phyloP scores from a whole-genome alignment of 164 flowering plant genomes.

The Cinnamomum micranthum region DNA sequence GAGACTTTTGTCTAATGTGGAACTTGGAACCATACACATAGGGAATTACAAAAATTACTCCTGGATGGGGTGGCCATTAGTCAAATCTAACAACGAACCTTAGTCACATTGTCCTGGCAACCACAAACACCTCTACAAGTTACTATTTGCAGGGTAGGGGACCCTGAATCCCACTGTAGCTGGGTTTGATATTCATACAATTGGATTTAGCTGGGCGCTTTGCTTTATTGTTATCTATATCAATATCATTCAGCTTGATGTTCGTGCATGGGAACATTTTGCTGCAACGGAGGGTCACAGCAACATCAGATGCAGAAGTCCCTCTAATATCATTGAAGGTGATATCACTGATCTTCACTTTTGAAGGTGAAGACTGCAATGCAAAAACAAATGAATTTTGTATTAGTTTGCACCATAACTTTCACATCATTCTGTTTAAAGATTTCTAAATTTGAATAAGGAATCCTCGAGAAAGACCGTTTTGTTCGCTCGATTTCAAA shows the following conservation, averaged over 20 bases:
- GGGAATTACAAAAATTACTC: no score
- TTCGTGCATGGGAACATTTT: conserved; percentile 48
- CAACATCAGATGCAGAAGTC: conserved; percentile 40
- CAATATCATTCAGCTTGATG: conserved; percentile 39
- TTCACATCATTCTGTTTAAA: neutral
- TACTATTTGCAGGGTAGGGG: neutral
- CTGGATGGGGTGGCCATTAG: no score
- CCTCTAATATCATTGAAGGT: conserved; percentile 54
- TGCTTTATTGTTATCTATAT: conserved; percentile 21
- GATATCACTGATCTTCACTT: conserved; percentile 44
- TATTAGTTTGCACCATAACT: no score
- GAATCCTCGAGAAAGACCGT: no score
- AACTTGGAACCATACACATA: no score
- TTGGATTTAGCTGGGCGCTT: neutral
- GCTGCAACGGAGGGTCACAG: conserved; percentile 51
- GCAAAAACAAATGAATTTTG: no score
- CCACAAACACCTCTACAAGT: neutral
- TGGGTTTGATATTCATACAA: neutral
- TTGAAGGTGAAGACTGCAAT: conserved; percentile 38
- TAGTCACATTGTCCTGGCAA: no score
- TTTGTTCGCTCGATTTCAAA: no score
- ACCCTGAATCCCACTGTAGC: neutral
- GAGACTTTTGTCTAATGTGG: no score
- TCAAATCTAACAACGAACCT: no score
- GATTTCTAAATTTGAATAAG: no score